Evolutionary conservation across 2,329 filamentous ascomycete species (phyloP).

Genomic region (Xylariales sp.): DNA sequence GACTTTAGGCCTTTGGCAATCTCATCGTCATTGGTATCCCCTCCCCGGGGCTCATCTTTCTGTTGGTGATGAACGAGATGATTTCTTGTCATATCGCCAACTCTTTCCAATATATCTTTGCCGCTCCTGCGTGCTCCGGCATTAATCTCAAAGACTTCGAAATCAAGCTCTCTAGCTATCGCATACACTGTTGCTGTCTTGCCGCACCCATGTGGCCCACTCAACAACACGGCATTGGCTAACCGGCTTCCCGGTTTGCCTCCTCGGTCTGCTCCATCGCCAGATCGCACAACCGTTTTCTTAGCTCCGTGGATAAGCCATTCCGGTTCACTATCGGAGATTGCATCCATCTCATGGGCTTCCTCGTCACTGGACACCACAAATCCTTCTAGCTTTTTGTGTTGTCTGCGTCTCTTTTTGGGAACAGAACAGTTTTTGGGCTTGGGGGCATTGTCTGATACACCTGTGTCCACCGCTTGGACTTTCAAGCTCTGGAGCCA

Average conservation of each 20-base stretch:
- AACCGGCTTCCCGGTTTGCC: conserved; percentile 61
- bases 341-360: conserved; percentile 73
- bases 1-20: conserved; percentile 70
- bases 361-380: conserved; percentile 84
- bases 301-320: conserved; percentile 56
- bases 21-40: conserved; percentile 56
- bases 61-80: conserved; percentile 78
- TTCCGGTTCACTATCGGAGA: conserved; percentile 70
- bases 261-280: conserved; percentile 36
- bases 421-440: conserved; percentile 47
- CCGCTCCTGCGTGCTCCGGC: conserved; percentile 84
- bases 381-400: conserved; percentile 82
- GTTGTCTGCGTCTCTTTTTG: conserved; percentile 75
- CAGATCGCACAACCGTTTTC: conserved; percentile 66
- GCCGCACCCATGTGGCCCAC: conserved; percentile 88
- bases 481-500: conserved; percentile 86
- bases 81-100: conserved; percentile 97
- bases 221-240: conserved; percentile 85
- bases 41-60: conserved; percentile 46
- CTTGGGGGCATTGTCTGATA: conserved; percentile 51
- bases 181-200: conserved; percentile 95
- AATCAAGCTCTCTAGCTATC: conserved; percentile 89
- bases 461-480: conserved; percentile 76
- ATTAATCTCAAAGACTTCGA: conserved; percentile 96
- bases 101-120: conserved; percentile 88